Base-by-base conservation (phyloP, 1,284 basidiomycete species). In the Naganishia liquefaciens region DNA sequence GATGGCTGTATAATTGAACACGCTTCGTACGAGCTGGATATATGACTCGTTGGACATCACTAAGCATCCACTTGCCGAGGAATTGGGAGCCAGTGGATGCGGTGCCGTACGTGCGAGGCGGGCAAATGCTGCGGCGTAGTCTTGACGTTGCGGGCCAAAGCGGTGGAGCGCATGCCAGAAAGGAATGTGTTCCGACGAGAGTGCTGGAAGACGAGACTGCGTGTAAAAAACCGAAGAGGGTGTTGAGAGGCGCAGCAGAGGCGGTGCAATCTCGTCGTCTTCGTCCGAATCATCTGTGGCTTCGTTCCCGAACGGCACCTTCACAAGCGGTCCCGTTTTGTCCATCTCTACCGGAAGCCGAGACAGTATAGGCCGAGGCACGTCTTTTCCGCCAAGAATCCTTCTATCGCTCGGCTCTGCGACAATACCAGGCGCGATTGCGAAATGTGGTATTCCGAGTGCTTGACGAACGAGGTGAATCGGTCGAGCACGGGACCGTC, bases 1-100 rank as follows among this genome's bases (percentile, higher is more conserved):
- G 1, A 96, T 80, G 51, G 88, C 83, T n/a, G 77, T 71, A 91
- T 91, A 96, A 75, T 94, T 95, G 82, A 95, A 96, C 0, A 89
- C 88, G 3, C 46, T 7, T 2, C 15, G 43, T 13, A 62, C 46
- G 40, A 54, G 54, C 15, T 47, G 49, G 27, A 60, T 49, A 49
- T 50, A 58, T 4, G 28, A 39, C 11, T 44, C 30, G n/a, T 21
- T 30, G 10, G 30, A 30, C 17, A 10, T 30, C 25, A 47, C 25
- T 19, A 23, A 44, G 37, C 37, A 37, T 37, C 33, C 33, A 13
- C 13, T 37, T 13, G 33, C 13, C 43, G n/a, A 23, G 51, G 30
- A 37, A 51, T n/a, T n/a, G 25, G 21, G 39, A 25, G 33, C 2
- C 30, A 39, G 13, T 1, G 49, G 25, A 25, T 62, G 50, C 39